Evolutionary conservation across 805 yeast species (phyloP).

Genomic region (Nakazawaea ambrosiae): DNA sequence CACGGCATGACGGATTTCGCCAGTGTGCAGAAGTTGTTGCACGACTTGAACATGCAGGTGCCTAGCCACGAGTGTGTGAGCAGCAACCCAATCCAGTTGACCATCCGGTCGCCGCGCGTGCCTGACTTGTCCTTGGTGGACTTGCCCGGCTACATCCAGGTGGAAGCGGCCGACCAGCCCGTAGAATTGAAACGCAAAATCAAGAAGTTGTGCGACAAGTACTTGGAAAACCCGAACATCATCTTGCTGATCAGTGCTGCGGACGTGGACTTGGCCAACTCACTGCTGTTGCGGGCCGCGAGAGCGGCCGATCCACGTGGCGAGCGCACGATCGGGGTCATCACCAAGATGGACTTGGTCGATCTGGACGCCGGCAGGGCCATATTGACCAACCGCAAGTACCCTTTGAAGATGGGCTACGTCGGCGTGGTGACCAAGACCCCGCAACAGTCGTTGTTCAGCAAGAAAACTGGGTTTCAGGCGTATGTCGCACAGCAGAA

Average conservation of each 20-base stretch:
- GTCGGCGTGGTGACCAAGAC: constrained; percentile 94
- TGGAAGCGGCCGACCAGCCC: constrained; percentile 97
- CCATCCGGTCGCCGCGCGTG: constrained; percentile 82
- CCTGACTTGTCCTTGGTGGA: constrained; percentile 94
- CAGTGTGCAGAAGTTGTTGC: constrained; percentile 80
- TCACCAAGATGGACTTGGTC: constrained; percentile 89
- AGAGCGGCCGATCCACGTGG: constrained; percentile 89
- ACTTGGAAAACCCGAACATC: constrained; percentile 86
- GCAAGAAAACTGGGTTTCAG: constrained; percentile 49
- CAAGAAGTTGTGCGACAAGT: constrained; percentile 72
- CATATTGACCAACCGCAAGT: constrained; percentile 67
- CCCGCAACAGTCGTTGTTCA: constrained; percentile 48
- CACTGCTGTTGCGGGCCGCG: constrained; percentile 89
- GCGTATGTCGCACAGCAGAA: constrained; percentile 63
- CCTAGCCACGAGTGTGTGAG: constrained; percentile 82
- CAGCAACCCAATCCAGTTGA: constrained; percentile 88
- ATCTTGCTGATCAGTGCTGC: constrained; percentile 96
- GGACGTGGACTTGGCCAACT: constrained; percentile 95
- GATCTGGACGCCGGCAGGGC: constrained; percentile 65
- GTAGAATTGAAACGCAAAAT: constrained; percentile 72
- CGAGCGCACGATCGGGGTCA: constrained; percentile 92
- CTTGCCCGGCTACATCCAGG: constrained; percentile 95
- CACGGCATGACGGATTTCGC: constrained; percentile 79
- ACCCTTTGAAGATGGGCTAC: constrained; percentile 93
- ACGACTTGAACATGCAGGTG: constrained; percentile 88